Base-by-base conservation (phyloP, 306 rosid species). In the Inga leiocalycina region DNA sequence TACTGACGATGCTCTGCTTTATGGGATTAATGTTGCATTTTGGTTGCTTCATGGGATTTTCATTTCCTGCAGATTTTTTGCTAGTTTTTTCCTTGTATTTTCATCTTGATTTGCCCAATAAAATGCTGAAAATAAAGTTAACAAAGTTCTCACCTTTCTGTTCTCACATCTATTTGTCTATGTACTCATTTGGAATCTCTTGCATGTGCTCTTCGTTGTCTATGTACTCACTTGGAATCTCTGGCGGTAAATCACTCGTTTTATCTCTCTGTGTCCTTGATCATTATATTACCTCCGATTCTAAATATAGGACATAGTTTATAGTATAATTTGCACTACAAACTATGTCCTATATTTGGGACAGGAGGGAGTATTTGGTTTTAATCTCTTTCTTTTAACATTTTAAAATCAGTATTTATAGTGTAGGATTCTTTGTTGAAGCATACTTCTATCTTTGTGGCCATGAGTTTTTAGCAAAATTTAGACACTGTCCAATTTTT, bases 241-340 rank as follows among this genome's bases (percentile, higher is more conserved):
- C 90, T 89, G 78, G 89, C 76, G 99, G 98, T 95, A 95, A 80
- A 71, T 79, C 41, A 37, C 78, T 54, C 46, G 35, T 76, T 79
- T 52, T 45, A 20, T 76, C 56, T 61, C 30, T 30, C 37, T 45
- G 10, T 71, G 32, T 71, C 15, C 56, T 75, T 68, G 59, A 57
- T 82, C 64, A 34, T 71, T 81, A 24, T 24, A 24, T n/a, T n/a
- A n/a, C n/a, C n/a, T n/a, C n/a, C n/a, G n/a, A n/a, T n/a, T n/a
- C n/a, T n/a, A n/a, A n/a, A n/a, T n/a, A n/a, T n/a, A n/a, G n/a
- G n/a, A n/a, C n/a, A n/a, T n/a, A n/a, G n/a, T n/a, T n/a, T n/a
- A n/a, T n/a, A n/a, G n/a, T n/a, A n/a, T n/a, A n/a, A n/a, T n/a
- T n/a, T n/a, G n/a, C n/a, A n/a, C n/a, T n/a, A n/a, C n/a, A n/a